A percentile compares a stretch with the other conserved stretches of the same genome.
phyloP scores from a whole-genome alignment of 129 eudicot species.

The Chrysanthemum seticuspe region DNA sequence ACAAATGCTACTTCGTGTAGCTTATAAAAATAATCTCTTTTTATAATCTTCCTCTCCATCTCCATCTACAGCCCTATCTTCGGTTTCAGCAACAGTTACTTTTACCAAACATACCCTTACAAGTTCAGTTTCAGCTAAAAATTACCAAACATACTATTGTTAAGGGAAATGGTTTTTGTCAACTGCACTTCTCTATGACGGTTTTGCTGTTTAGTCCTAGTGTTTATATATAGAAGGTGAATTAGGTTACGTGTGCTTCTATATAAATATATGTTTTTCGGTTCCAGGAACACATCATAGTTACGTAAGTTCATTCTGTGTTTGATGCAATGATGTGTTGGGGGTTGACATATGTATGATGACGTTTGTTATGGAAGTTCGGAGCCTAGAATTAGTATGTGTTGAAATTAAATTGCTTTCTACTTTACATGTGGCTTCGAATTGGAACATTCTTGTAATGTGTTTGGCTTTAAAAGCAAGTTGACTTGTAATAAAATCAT shows the following conservation, averaged over 20 bases:
- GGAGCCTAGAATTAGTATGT: not conserved
- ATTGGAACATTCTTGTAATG: not conserved
- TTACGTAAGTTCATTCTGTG: slow-evolving; percentile 2
- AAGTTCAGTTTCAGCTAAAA: not conserved
- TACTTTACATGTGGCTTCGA: not conserved
- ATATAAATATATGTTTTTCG: not conserved
- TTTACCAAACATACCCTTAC: not conserved
- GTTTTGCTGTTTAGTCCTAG: not conserved
- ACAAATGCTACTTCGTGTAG: no score
- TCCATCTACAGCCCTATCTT: no score
- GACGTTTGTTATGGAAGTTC: not conserved
- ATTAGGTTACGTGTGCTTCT: slow-evolving; percentile 13
- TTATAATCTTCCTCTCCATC: no score
- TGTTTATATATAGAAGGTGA: not conserved
- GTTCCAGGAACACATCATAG: slow-evolving; percentile 3
- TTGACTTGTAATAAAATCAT: slow-evolving; percentile 9
- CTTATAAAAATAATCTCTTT: no score
- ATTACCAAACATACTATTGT: not conserved
- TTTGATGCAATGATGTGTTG: slow-evolving; percentile 9
- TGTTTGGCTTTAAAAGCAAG: slow-evolving; percentile 15
- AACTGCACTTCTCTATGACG: slow-evolving; percentile 9
- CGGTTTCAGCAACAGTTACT: not conserved
- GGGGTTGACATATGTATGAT: slow-evolving; percentile 1
- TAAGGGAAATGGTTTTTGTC: slow-evolving; percentile 7
- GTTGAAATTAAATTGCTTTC: not conserved